These are phyloP conservation scores for Pelargonium citronellum DNA, from an alignment of 441 rosid species.

Conservation along the genomic window DNA sequence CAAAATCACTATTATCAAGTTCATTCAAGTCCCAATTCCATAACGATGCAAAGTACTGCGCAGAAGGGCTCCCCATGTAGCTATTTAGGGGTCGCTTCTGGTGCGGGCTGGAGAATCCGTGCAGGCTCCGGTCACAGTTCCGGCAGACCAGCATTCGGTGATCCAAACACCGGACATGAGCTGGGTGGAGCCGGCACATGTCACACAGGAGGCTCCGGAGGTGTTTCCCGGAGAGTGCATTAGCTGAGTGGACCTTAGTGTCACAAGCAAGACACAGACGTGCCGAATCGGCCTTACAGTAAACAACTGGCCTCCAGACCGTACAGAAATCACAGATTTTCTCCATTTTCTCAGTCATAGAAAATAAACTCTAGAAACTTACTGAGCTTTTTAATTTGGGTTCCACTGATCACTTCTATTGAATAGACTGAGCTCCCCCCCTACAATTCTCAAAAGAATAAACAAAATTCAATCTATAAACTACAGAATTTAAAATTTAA, in stretches of 20 bases:
- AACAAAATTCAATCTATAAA: background rate
- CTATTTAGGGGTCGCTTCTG: slow-evolving; percentile 41
- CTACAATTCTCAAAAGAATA: no score
- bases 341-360: slow-evolving; percentile 41
- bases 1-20: slow-evolving; percentile 21
- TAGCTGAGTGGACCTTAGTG: slow-evolving; percentile 85
- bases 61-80: slow-evolving; percentile 70
- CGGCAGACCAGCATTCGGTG: slow-evolving; percentile 57
- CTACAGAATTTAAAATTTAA: background rate
- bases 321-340: slow-evolving; percentile 72
- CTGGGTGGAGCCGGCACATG: slow-evolving; percentile 34
- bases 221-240: slow-evolving; percentile 69
- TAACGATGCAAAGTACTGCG: slow-evolving; percentile 55
- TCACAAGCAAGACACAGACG: slow-evolving; percentile 78
- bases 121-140: slow-evolving; percentile 52
- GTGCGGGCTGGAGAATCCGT: slow-evolving; percentile 43
- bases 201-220: slow-evolving; percentile 68
- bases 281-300: slow-evolving; percentile 76
- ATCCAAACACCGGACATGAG: slow-evolving; percentile 20
- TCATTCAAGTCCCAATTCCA: slow-evolving; percentile 58
- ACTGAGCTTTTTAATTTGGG: background rate
- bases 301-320: slow-evolving; percentile 56
- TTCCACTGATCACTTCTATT: background rate
- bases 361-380: background rate
- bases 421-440: no score